Evolutionary conservation across 805 yeast genomes (phyloP).

Genomic region (Pichia pseudocactophila): DNA sequence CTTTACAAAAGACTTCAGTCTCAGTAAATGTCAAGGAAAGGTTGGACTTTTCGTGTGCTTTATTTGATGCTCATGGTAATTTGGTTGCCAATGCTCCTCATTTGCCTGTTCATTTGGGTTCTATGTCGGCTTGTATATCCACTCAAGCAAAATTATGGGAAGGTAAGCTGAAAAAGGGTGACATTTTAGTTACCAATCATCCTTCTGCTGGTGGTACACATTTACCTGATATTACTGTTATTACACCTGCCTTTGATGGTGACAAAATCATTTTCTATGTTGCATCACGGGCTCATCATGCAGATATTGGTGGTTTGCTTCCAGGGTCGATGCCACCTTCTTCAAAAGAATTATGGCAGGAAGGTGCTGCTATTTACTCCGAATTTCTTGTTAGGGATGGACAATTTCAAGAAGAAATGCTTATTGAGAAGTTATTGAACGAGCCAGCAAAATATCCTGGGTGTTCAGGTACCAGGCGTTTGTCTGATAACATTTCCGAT

Average conservation of each 20-base stretch:
- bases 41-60: constrained; percentile 76
- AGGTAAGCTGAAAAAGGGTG: constrained; percentile 58
- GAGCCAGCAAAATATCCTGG: constrained; percentile 80
- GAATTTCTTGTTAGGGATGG: constrained; percentile 68
- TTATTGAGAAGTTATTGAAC: constrained; percentile 46
- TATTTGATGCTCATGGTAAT: constrained; percentile 69
- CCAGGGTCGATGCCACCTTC: constrained; percentile 96
- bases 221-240: constrained; percentile 83
- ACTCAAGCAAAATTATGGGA: constrained; percentile 60
- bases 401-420: constrained; percentile 62
- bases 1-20: constrained; percentile 70
- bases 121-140: constrained; percentile 74
- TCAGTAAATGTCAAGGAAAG: constrained; percentile 80
- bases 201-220: constrained; percentile 85
- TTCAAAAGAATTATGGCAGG: constrained; percentile 76
- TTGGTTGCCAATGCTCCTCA: constrained; percentile 85
- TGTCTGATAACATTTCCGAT: constrained; percentile 78
- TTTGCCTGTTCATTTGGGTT: constrained; percentile 79
- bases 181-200: constrained; percentile 69
- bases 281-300: constrained; percentile 93
- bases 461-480: constrained; percentile 80
- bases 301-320: constrained; percentile 86
- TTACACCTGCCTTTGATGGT: constrained; percentile 77
- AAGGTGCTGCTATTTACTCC: constrained; percentile 82
- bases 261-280: constrained; percentile 68